A percentile compares a stretch with the other conserved stretches of the same genome.
These are phyloP conservation scores for Penicillium herquei DNA, from an alignment of 495 filamentous ascomycete species.

Conservation along the genomic window DNA sequence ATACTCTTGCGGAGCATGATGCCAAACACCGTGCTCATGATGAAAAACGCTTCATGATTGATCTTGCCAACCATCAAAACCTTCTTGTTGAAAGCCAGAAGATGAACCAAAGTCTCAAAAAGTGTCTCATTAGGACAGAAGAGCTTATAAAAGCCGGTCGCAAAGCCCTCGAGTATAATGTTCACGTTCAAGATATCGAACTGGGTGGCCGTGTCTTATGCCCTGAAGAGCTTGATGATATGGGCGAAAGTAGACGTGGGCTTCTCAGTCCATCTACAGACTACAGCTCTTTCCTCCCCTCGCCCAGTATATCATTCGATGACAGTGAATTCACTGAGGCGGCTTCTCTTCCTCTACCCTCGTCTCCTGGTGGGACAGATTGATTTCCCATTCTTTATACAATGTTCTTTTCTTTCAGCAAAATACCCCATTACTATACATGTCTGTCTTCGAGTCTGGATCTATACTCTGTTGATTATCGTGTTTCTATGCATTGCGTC, in stretches of 20 bases:
- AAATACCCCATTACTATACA: conserved; percentile 24
- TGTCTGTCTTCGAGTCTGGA: conserved; percentile 7
- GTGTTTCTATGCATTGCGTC: neutral
- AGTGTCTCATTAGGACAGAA: conserved; percentile 84
- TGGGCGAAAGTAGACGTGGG: conserved; percentile 38
- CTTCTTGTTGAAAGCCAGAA: conserved; percentile 84
- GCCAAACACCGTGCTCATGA: conserved; percentile 52
- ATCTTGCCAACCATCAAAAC: conserved; percentile 85
- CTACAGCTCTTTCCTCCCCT: neutral
- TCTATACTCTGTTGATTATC: conserved; percentile 8
- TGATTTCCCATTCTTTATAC: conserved; percentile 12
- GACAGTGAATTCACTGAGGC: conserved; percentile 13
- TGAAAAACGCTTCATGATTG: conserved; percentile 73
- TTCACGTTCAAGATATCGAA: conserved; percentile 73
- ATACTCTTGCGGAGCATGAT: conserved; percentile 41
- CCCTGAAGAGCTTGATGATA: conserved; percentile 61
- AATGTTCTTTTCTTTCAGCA: conserved; percentile 11
- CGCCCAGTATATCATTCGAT: conserved; percentile 3
- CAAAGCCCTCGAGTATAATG: conserved; percentile 78
- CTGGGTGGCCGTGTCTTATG: conserved; percentile 77
- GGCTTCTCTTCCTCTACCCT: conserved; percentile 17
- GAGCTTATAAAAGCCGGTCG: conserved; percentile 84
- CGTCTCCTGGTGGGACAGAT: conserved; percentile 27
- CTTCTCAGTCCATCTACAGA: conserved; percentile 34
- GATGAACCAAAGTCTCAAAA: conserved; percentile 88